These are phyloP conservation scores for Penicillium sp. DNA, from an alignment of 2,329 filamentous ascomycete genomes.

Conservation along the genomic window DNA sequence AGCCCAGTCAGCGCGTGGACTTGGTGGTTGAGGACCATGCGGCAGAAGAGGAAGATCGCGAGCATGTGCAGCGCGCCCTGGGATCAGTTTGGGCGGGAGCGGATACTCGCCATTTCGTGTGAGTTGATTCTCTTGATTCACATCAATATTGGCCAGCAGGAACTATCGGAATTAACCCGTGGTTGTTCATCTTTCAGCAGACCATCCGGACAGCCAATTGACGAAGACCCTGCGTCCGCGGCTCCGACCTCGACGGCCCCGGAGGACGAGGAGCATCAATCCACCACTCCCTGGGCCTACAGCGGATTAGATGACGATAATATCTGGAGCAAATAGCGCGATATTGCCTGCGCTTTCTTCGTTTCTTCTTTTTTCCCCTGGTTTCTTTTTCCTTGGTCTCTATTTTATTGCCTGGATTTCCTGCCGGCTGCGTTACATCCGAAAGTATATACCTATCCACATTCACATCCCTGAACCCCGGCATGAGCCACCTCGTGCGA, in stretches of 20 bases:
- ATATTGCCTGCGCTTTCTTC: background rate
- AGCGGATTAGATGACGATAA: conserved; percentile 34
- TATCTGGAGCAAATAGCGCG: conserved; percentile 29
- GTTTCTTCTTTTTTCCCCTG: background rate
- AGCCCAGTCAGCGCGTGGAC: conserved; percentile 59
- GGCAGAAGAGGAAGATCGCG: conserved; percentile 57
- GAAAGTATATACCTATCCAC: too few relatives aligned
- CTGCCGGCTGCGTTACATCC: too few relatives aligned
- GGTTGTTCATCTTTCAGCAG: conserved; percentile 22
- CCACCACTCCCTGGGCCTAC: conserved; percentile 21
- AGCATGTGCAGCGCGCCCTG: conserved; percentile 57
- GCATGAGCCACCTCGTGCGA: background rate
- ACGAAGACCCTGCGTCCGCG: conserved; percentile 17
- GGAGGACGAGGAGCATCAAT: conserved; percentile 15
- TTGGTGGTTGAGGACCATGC: conserved; percentile 59
- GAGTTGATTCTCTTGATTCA: conserved; percentile 25
- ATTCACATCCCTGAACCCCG: too few relatives aligned
- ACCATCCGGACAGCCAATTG: conserved; percentile 29
- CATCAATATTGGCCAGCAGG: conserved; percentile 2
- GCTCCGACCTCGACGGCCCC: conserved; percentile 9
- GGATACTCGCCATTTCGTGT: conserved; percentile 31
- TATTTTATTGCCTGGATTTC: background rate
- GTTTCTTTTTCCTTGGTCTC: background rate
- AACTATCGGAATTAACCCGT: conserved; percentile 14
- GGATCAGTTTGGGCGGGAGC: conserved; percentile 55